Evolutionary conservation across 2,329 filamentous ascomycete species (phyloP).

Genomic region (Scorias spongiosa): DNA sequence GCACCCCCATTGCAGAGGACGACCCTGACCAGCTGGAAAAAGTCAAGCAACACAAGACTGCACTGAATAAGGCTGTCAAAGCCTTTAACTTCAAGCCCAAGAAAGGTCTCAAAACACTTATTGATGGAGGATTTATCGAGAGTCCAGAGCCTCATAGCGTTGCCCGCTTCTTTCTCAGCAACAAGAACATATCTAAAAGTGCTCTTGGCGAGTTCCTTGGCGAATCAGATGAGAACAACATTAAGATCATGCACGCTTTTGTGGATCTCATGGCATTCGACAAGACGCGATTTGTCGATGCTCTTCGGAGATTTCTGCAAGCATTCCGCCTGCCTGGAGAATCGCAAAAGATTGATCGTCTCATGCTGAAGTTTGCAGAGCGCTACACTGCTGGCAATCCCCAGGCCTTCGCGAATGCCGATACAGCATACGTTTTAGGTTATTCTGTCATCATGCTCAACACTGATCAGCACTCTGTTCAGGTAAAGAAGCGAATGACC

Average conservation of each 20-base stretch:
- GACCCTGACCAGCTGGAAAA: constrained; percentile 90
- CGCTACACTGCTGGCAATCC: constrained; percentile 90
- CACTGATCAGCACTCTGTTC: constrained; percentile 83
- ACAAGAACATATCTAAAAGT: constrained; percentile 78
- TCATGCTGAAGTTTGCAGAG: constrained; percentile 98
- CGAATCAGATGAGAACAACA: constrained; percentile 82
- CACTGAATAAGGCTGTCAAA: constrained; percentile 71
- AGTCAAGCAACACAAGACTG: constrained; percentile 86
- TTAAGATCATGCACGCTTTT: constrained; percentile 96
- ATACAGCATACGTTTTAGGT: constrained; percentile 88
- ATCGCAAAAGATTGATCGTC: constrained; percentile 96
- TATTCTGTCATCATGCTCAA: constrained; percentile 97
- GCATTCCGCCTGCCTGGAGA: constrained; percentile 90
- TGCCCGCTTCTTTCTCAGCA: constrained; percentile 63
- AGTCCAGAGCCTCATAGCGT: constrained; percentile 69
- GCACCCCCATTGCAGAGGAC: constrained; percentile 48
- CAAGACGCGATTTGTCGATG: constrained; percentile 83
- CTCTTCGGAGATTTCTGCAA: constrained; percentile 79
- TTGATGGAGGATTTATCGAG: constrained; percentile 75
- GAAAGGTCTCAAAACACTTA: constrained; percentile 67
- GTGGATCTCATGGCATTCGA: constrained; percentile 90
- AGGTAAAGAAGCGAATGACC: constrained; percentile 79
- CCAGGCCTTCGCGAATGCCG: constrained; percentile 93
- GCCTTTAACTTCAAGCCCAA: constrained; percentile 99
- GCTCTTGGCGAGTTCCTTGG: constrained; percentile 89